These are phyloP conservation scores for Phaeolepiota aurea DNA, from an alignment of 768 basidiomycete genomes.

Conservation along the genomic window DNA sequence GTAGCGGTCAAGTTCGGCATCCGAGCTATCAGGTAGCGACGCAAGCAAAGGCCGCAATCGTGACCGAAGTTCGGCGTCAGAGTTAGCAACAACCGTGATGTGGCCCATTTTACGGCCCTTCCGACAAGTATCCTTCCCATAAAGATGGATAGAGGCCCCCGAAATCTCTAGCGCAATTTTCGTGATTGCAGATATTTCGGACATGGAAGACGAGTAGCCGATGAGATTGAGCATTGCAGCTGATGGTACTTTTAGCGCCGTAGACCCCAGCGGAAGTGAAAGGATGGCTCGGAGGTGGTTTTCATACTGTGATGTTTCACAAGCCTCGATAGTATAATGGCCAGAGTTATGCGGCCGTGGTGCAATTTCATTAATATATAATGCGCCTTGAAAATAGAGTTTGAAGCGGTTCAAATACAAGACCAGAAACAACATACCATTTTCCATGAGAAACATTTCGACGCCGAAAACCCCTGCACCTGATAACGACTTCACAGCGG, in stretches of 20 bases:
- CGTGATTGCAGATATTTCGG: conserved; percentile 47
- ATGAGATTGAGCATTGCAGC: conserved; percentile 93
- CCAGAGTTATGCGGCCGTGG: conserved; percentile 98
- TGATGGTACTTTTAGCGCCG: conserved; percentile 78
- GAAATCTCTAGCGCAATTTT: conserved; percentile 57
- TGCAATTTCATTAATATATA: conserved; percentile 94
- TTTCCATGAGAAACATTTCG: conserved; percentile 90
- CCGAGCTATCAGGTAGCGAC: conserved; percentile 43
- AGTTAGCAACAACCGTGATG: conserved; percentile 79
- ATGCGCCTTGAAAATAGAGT: conserved; percentile 38
- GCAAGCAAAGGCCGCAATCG: conserved; percentile 71
- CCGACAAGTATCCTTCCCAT: conserved; percentile 87
- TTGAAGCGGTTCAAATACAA: conserved; percentile 2
- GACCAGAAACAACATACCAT: conserved; percentile 44
- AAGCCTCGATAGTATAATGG: conserved; percentile 98
- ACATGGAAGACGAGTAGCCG: conserved; percentile 64
- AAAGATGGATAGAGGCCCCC: conserved; percentile 81
- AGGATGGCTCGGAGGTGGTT: conserved; percentile 96
- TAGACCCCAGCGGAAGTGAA: conserved; percentile 81
- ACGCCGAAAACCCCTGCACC: conserved; percentile 97
- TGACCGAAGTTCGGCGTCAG: conserved; percentile 63
- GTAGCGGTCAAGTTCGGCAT: conserved; percentile 43
- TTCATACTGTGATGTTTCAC: conserved; percentile 93
- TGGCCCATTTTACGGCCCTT: conserved; percentile 98
- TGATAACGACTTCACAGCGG: conserved; percentile 65